These are phyloP conservation scores for Mycena albidolilacea DNA, from an alignment of 768 basidiomycete genomes.

Conservation along the genomic window DNA sequence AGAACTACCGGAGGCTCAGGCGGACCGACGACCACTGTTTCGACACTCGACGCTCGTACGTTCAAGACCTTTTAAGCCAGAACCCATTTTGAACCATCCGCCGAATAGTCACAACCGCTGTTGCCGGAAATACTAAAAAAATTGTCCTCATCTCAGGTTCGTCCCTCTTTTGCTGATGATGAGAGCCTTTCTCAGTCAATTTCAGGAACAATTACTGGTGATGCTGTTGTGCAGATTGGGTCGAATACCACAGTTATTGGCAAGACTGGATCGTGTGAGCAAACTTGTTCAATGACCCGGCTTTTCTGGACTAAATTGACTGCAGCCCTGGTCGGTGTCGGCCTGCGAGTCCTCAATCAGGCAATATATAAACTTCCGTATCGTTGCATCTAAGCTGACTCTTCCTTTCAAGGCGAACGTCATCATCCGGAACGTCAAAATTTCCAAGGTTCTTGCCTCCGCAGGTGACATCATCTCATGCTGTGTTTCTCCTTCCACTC, in stretches of 20 bases:
- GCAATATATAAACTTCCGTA: background rate
- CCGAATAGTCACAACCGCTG: slow-evolving; percentile 52
- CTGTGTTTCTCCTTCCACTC: background rate
- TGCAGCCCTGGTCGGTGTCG: slow-evolving; percentile 58
- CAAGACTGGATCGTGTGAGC: slow-evolving; percentile 55
- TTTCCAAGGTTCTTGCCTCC: slow-evolving; percentile 61
- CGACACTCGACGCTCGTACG: slow-evolving; percentile 52
- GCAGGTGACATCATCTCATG: slow-evolving; percentile 45
- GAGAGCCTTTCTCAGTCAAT: background rate
- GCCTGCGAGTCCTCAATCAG: slow-evolving; percentile 51
- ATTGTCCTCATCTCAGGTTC: slow-evolving; percentile 61
- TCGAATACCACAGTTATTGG: slow-evolving; percentile 62
- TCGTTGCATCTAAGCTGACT: background rate
- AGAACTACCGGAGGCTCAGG: slow-evolving; percentile 63
- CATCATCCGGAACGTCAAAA: slow-evolving; percentile 66
- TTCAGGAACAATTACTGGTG: slow-evolving; percentile 54
- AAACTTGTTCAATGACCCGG: background rate
- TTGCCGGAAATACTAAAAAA: slow-evolving; percentile 57
- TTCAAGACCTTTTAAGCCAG: background rate
- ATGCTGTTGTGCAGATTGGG: slow-evolving; percentile 59
- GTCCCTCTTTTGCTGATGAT: background rate
- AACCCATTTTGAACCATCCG: background rate
- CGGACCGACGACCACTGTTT: slow-evolving; percentile 59
- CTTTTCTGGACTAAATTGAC: background rate
- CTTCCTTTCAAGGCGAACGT: slow-evolving; percentile 50